phyloP scores from a whole-genome alignment of 2,329 filamentous ascomycete species.

The Fusarium mexicanum region DNA sequence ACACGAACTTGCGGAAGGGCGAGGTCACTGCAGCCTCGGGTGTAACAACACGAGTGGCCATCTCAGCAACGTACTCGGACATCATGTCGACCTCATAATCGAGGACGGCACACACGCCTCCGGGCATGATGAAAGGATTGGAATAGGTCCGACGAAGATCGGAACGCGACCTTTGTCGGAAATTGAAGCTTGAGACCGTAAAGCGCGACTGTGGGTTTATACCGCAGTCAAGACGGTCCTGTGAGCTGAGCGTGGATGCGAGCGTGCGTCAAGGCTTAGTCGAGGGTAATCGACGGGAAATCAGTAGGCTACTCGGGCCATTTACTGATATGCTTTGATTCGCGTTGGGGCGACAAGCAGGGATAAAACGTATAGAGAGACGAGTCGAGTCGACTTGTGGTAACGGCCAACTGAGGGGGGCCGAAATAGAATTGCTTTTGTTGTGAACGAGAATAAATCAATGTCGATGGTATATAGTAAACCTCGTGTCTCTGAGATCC shows the following conservation, averaged over 20 bases:
- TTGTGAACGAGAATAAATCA: conserved; percentile 19
- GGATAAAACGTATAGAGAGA: conserved; percentile 22
- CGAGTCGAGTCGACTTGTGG: conserved; percentile 8
- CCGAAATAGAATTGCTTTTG: conserved; percentile 23
- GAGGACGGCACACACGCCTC: conserved; percentile 91
- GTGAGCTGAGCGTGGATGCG: background rate
- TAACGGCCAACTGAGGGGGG: background rate
- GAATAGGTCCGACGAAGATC: conserved; percentile 53
- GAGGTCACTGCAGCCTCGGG: conserved; percentile 66
- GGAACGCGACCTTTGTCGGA: conserved; percentile 51
- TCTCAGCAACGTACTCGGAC: conserved; percentile 94
- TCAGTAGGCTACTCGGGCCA: conserved; percentile 47
- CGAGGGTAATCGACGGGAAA: conserved; percentile 28
- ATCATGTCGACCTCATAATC: conserved; percentile 97
- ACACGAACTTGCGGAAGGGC: conserved; percentile 90
- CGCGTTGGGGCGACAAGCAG: conserved; percentile 32
- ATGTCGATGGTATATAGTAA: conserved; percentile 13
- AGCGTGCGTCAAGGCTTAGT: conserved; percentile 11
- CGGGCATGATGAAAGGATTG: conserved; percentile 66
- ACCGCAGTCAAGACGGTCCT: conserved; percentile 32
- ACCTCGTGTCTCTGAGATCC: conserved; percentile 16
- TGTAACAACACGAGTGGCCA: conserved; percentile 72
- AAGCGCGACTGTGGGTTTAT: conserved; percentile 16
- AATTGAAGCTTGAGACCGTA: conserved; percentile 26
- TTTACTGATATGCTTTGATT: conserved; percentile 42